Conservation (phyloP, 2,329 filamentous ascomycete species). For the Venturia asperata region DNA sequence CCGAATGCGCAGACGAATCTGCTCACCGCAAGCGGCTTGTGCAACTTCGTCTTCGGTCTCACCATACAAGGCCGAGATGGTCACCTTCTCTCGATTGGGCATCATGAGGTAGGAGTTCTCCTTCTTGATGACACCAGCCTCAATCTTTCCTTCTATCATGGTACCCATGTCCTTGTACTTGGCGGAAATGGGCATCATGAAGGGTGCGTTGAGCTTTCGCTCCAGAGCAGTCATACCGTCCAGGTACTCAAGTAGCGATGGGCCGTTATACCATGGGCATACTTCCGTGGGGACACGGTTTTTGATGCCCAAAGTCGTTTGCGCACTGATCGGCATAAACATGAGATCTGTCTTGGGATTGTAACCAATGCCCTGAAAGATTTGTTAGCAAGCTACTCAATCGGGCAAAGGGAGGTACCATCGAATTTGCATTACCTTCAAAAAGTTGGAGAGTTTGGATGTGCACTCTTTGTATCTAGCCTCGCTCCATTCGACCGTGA, state of each 20-base stretch:
- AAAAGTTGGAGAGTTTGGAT: slow-evolving; percentile 74
- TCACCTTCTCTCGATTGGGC: slow-evolving; percentile 80
- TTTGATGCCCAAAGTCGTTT: slow-evolving; percentile 81
- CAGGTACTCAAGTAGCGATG: slow-evolving; percentile 90
- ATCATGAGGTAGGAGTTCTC: slow-evolving; percentile 82
- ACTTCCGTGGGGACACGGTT: slow-evolving; percentile 70
- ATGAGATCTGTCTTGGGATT: slow-evolving; percentile 88
- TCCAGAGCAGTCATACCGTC: slow-evolving; percentile 88
- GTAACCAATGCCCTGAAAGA: slow-evolving; percentile 71
- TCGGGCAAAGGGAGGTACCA: neutral
- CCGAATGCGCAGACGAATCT: slow-evolving; percentile 83
- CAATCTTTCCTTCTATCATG: slow-evolving; percentile 95
- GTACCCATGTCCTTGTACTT: slow-evolving; percentile 98
- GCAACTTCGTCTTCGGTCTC: slow-evolving; percentile 91
- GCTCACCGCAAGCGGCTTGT: slow-evolving; percentile 82
- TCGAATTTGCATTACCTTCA: slow-evolving; percentile 10
- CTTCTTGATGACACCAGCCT: slow-evolving; percentile 91
- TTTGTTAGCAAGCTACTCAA: neutral
- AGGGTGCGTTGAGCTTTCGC: slow-evolving; percentile 92
- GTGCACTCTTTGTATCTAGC: slow-evolving; percentile 90
- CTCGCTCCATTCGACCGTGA: slow-evolving; percentile 92
- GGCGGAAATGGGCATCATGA: slow-evolving; percentile 97
- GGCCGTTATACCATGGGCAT: slow-evolving; percentile 78
- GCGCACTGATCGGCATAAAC: slow-evolving; percentile 95
- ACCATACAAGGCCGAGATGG: slow-evolving; percentile 80